These are phyloP conservation scores for Phyllostachys edulis DNA, from an alignment of 176 grass and related monocot species.

Conservation along the genomic window DNA sequence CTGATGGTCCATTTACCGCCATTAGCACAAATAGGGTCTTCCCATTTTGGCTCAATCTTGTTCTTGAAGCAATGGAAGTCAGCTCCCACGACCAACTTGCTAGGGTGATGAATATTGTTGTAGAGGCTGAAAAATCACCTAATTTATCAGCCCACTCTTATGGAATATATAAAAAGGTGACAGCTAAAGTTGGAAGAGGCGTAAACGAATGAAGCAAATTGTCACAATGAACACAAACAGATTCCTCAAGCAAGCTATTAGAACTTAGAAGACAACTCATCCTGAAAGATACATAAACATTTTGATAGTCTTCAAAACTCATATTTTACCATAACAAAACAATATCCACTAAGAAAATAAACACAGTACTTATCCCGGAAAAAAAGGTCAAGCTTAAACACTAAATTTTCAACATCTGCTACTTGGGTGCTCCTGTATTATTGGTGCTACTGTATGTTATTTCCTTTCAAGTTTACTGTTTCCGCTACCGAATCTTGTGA, in stretches of 20 bases:
- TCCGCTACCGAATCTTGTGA: background rate
- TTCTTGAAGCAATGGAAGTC: slow-evolving; percentile 95
- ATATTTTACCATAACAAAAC: background rate
- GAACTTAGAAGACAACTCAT: background rate
- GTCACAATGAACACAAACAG: background rate
- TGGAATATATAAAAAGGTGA: background rate
- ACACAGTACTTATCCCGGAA: no score
- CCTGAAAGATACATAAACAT: background rate
- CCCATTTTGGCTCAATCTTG: slow-evolving; percentile 98
- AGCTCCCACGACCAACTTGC: slow-evolving; percentile 65
- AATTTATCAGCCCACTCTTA: slow-evolving; percentile 16
- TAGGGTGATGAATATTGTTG: slow-evolving; percentile 89
- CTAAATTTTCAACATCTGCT: background rate
- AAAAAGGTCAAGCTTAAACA: background rate
- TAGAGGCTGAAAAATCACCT: slow-evolving; percentile 62
- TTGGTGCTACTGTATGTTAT: background rate
- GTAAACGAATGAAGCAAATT: slow-evolving; percentile 17
- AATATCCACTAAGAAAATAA: background rate
- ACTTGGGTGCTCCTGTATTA: background rate
- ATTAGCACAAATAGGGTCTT: slow-evolving; percentile 93
- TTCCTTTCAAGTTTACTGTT: background rate
- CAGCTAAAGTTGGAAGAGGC: background rate
- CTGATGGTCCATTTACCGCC: slow-evolving; percentile 94
- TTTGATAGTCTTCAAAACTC: background rate
- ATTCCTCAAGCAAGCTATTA: background rate